phyloP scores from a whole-genome alignment of 441 rosid genomes.

The Populus hybrid region DNA sequence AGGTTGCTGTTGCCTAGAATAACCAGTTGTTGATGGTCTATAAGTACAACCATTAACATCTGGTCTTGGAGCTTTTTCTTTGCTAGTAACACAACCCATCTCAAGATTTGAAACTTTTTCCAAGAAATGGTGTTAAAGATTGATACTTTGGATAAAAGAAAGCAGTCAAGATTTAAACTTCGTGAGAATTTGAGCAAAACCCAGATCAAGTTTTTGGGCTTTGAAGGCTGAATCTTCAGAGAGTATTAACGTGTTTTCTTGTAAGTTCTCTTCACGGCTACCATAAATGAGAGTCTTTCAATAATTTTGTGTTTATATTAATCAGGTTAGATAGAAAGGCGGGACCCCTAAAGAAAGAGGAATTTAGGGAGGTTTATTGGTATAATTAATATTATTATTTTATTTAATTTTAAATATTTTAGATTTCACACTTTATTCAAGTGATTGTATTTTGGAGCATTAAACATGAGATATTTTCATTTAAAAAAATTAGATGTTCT shows the following conservation, averaged over 20 bases:
- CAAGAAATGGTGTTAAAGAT: neutral
- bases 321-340: neutral
- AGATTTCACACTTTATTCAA: neutral
- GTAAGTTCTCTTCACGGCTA: neutral
- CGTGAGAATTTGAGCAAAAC: neutral
- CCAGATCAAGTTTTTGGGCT: neutral
- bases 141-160: neutral
- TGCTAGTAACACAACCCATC: conserved; percentile 77
- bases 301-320: neutral
- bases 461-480: neutral
- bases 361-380: neutral
- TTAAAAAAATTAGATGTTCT: neutral
- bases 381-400: neutral
- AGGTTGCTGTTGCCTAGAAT: conserved; percentile 20
- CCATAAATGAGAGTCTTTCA: neutral
- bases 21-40: conserved; percentile 16
- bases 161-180: conserved; percentile 2
- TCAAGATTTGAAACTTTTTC: neutral
- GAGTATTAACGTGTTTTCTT: neutral
- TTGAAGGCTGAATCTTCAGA: neutral
- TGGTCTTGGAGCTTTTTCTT: conserved; percentile 28
- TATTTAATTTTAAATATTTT: neutral
- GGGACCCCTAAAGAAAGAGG: neutral
- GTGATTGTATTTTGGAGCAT: neutral
- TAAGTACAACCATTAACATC: conserved; percentile 19